Evolutionary conservation across 2,329 filamentous ascomycete species (phyloP), one percentile per base, ranked within the genome.

Genomic region (Hymenoscyphus occultus): DNA sequence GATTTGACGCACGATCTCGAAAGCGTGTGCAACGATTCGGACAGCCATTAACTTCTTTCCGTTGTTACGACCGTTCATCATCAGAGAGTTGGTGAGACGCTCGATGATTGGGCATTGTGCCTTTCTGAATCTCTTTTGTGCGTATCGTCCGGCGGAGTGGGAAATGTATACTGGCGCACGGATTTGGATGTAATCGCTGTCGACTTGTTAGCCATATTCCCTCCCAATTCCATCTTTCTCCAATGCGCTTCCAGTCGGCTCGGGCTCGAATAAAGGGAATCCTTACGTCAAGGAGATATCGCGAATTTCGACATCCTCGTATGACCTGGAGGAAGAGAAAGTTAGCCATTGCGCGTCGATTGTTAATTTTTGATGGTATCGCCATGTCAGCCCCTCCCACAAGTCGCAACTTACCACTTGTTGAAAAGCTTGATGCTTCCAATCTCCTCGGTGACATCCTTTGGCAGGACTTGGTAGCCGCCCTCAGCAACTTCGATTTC

Each of bases 51-150:
- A 90, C 92, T 99, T 99, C 91, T 99, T 99, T 84, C 95, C 95
- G 91, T 97, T 99, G 92, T 99, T 99, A 85, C 95, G 95, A 84
- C 95, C 95, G 90, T 99, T 97, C 94, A 98, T 98, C 96, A 99
- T 99, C 81, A 99, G 90, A 68, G 95, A 98, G 91, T 99, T 99
- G 88, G 95, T 99, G 77, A 99, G 90, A 82, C 95, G 94, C 91
- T 99, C 95, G 80, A 99, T 97, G 90, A 99, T 98, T 78, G 95
- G 95, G 92, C 95, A 99, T 89, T 98, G 96, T 81, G 96, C 95
- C 90, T 99, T 99, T 87, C 95, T 92, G 92, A 99, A 99, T 80
- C 96, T 91, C 93, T 99, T 99, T 84, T 90, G 88, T 80, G 95
- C 95, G 89, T 97, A 99, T 81, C 93, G 92, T 81, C 95, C 95